These are phyloP conservation scores for Pythium aristosporum DNA, from an alignment of 352 stramenopile species.

Conservation along the genomic window DNA sequence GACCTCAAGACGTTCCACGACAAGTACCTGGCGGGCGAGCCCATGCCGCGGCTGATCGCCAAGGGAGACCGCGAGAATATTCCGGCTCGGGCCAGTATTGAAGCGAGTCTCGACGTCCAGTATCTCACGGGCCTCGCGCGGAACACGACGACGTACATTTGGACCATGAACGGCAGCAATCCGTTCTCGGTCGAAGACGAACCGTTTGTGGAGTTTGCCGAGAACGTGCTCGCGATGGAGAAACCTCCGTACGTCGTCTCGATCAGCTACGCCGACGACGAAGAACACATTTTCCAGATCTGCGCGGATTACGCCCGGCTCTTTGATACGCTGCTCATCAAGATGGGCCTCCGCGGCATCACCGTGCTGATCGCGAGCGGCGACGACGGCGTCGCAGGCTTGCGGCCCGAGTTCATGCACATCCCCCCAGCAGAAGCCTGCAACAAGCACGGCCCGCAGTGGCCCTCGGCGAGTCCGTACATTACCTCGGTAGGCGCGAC, in stretches of 20 bases:
- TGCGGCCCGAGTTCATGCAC: constrained; percentile 66
- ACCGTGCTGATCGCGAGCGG: constrained; percentile 85
- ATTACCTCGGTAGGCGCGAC: constrained; percentile 90
- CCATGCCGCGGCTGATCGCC: constrained; percentile 47
- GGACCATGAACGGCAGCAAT: constrained; percentile 82
- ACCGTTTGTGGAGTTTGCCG: constrained; percentile 80
- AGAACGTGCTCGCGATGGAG: constrained; percentile 69
- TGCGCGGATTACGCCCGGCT: constrained; percentile 67
- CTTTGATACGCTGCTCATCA: constrained; percentile 88
- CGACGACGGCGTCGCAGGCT: constrained; percentile 84
- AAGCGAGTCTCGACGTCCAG: constrained; percentile 89
- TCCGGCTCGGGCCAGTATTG: constrained; percentile 40
- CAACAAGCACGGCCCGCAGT: constrained; percentile 65
- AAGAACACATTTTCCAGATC: constrained; percentile 85
- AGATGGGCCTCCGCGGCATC: constrained; percentile 86
- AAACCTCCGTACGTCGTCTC: constrained; percentile 81
- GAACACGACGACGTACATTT: constrained; percentile 78
- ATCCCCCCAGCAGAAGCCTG: constrained; percentile 52
- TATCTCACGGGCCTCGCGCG: constrained; percentile 86
- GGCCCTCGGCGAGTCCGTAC: constrained; percentile 84
- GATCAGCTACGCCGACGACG: constrained; percentile 90
- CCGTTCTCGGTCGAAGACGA: constrained; percentile 83
- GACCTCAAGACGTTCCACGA: constrained; percentile 66
- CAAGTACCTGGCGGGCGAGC: constrained; percentile 46
- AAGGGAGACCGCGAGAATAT: constrained; percentile 54